Percentiles rank a stretch among this genome's conserved stretches.
These are phyloP conservation scores for Telopea speciosissima DNA, from an alignment of 177 flowering plant species.

Conservation along the genomic window DNA sequence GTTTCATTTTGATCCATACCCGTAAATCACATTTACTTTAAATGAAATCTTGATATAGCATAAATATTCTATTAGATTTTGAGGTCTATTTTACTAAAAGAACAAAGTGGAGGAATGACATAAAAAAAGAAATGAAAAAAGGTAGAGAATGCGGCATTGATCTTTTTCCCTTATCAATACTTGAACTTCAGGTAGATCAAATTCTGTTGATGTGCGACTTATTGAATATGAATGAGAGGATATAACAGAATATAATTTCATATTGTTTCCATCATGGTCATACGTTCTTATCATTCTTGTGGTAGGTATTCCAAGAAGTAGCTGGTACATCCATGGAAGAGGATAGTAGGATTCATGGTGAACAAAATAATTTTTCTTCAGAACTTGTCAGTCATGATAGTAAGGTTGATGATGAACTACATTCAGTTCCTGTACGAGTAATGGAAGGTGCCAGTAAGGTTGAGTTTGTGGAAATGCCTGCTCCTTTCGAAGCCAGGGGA, in stretches of 20 bases:
- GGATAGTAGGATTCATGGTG: constrained; percentile 13
- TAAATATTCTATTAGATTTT: background rate
- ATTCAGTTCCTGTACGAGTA: constrained; percentile 16
- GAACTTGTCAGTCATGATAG: constrained; percentile 6
- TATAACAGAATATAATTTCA: background rate
- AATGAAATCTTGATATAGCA: too few species aligned
- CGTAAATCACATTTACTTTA: too few species aligned
- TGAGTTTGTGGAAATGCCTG: background rate
- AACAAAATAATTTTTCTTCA: constrained; percentile 10
- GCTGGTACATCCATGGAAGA: constrained; percentile 26
- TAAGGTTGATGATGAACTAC: constrained; percentile 19
- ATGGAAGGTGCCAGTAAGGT: constrained; percentile 14
- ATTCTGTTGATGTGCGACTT: too few species aligned
- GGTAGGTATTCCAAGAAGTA: constrained; percentile 35
- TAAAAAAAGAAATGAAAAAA: background rate
- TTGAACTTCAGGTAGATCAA: too few species aligned
- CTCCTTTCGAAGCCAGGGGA: constrained; percentile 14
- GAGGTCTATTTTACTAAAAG: background rate
- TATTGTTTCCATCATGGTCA: background rate
- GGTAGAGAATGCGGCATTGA: too few species aligned
- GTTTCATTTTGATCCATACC: too few species aligned
- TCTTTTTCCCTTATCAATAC: too few species aligned
- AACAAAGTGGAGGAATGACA: background rate
- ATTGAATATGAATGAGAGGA: background rate
- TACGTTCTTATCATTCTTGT: constrained; percentile 8